Percentiles rank a stretch among this genome's conserved stretches.
Conservation (phyloP, 257 asterid genomes). For the Eustoma russellianum region DNA sequence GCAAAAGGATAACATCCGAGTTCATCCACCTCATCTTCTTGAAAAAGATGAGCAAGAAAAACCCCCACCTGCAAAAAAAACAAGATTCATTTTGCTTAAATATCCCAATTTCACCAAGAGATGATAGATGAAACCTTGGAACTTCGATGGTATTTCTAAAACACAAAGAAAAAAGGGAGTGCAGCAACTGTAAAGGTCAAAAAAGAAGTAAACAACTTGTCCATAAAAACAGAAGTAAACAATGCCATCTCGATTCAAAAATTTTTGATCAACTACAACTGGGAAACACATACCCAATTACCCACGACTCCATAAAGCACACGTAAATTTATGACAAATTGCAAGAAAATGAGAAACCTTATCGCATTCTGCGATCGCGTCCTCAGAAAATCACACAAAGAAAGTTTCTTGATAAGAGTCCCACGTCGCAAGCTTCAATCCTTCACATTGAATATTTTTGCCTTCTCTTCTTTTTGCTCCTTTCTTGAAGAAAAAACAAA, state of each 20-base stretch:
- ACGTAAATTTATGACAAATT: neutral
- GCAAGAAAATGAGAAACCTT: neutral
- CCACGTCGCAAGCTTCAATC: neutral
- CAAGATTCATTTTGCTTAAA: neutral
- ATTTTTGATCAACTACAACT: neutral
- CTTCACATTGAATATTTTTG: neutral
- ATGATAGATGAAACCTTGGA: neutral
- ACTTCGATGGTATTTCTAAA: neutral
- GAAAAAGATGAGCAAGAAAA: neutral
- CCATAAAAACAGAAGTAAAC: too few relatives aligned
- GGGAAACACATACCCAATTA: neutral
- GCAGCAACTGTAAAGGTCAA: too few relatives aligned
- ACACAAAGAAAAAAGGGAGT: neutral
- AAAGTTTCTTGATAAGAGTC: constrained; percentile 1
- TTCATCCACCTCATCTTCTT: constrained; percentile 3
- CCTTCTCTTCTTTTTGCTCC: neutral
- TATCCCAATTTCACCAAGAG: neutral
- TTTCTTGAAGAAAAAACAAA: too few relatives aligned
- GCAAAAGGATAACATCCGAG: neutral
- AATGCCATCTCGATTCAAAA: neutral
- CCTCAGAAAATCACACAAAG: constrained; percentile 5
- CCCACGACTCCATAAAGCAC: neutral
- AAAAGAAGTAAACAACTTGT: too few relatives aligned
- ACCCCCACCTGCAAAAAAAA: neutral
- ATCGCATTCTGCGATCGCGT: constrained; percentile 8